Base-by-base conservation (phyloP, 2,329 filamentous ascomycete genomes). In the Leptoxyphium fumago region DNA sequence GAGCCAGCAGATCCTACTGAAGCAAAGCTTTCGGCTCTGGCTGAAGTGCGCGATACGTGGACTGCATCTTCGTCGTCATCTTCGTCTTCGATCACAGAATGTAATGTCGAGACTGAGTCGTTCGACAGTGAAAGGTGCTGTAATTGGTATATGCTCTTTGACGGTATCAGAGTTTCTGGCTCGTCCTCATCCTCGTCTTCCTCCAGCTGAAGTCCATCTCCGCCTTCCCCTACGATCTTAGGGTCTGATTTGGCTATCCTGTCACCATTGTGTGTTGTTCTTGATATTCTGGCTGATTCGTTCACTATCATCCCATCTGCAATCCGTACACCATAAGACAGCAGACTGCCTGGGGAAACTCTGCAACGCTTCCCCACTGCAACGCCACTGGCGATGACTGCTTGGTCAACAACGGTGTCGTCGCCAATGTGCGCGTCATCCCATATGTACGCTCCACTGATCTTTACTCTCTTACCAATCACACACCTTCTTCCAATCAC, bases 371-470 rank as follows among this genome's bases (percentile, higher is more conserved):
- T 80, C 17, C 87, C 87, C 44, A 98, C 66, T 1, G 73, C 67
- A 14, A 74, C 82, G 40, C 77, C 75, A 54, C 80, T 78, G 4
- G 84, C 91, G 43, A 98, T 68, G 38, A 98, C 77, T 1, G 86
- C 80, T 50, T 78, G 74, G 8, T 74, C 71, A 40, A 98, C 68
- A 18, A 73, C 73, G 13, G 81, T 72, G 15, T 79, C 80, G 56
- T 95, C 85, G 1, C 78, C 82, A 52, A 98, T 77, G 5, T 74
- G 74, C 0, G 78, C 78, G 53, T 87, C 76, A 54, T 95, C 85
- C 88, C 89, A 96, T 50, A 98, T 77, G 54, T 86, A 89, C 17
- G 84, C 82, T 52, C 85, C 74, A 40, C 83, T 74, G 48, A 98
- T 77, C 32, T 70, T 74, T 26, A 91, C 88, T 51, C 91, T 84